Conservation (phyloP, 495 filamentous ascomycete genomes). For the Alectoria sarmentosa region DNA sequence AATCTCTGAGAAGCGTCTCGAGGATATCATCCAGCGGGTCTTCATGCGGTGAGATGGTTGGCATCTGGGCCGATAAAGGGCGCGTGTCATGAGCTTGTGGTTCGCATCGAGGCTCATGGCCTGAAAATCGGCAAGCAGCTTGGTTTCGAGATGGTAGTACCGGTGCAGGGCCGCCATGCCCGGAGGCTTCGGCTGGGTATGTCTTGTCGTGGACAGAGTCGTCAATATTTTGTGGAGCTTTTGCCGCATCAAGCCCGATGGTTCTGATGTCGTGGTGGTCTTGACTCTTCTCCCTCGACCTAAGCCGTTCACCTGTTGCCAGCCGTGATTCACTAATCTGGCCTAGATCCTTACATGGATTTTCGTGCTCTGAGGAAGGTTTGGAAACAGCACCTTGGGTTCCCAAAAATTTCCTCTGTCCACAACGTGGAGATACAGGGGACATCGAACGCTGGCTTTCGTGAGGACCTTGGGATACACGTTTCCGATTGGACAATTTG, state of each 20-base stretch:
- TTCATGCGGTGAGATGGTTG: background rate
- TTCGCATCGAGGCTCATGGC: constrained; percentile 1
- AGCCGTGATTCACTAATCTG: background rate
- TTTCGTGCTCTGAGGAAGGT: background rate
- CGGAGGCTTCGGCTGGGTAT: background rate
- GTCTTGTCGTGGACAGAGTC: background rate
- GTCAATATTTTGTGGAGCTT: background rate
- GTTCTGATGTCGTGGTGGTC: background rate
- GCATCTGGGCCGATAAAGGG: background rate
- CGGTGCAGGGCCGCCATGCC: background rate
- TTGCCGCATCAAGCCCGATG: background rate
- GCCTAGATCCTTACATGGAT: background rate
- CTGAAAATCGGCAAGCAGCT: background rate
- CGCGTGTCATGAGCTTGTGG: background rate
- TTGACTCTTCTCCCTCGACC: background rate
- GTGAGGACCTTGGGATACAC: background rate
- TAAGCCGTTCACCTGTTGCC: background rate
- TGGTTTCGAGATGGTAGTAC: background rate
- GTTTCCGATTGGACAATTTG: constrained; percentile 2
- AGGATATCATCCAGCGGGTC: constrained; percentile 2
- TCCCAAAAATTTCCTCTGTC: background rate
- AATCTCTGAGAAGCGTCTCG: constrained; percentile 1
- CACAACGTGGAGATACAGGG: background rate
- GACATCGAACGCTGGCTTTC: background rate
- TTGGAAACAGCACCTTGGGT: background rate